phyloP scores from a whole-genome alignment of 108 stramenopile species.

The Mayamaea pseudoterrestris region DNA sequence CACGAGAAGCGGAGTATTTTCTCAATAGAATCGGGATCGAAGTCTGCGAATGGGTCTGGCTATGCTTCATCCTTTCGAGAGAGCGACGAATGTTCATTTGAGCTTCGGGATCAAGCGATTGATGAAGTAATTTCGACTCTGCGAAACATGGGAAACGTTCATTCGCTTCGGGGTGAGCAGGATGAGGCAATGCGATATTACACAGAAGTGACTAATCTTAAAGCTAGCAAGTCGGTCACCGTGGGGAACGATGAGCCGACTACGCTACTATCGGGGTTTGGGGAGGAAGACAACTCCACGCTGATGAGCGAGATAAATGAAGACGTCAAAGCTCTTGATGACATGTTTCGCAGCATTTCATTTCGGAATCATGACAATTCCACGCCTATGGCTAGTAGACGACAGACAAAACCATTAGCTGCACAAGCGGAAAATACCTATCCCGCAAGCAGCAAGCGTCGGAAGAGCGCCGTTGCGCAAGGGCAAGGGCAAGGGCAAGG shows the following conservation, averaged over 20 bases:
- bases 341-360: constrained; percentile 61
- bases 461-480: constrained; percentile 11
- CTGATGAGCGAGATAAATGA: constrained; percentile 69
- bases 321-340: constrained; percentile 71
- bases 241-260: constrained; percentile 10
- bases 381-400: constrained; percentile 4
- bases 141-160: constrained; percentile 66
- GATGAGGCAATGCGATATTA: constrained; percentile 66
- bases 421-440: background rate
- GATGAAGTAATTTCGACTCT: constrained; percentile 56
- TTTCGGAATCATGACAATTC: constrained; percentile 32
- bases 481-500: background rate
- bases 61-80: constrained; percentile 7
- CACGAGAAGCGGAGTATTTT: constrained; percentile 58
- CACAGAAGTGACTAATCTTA: constrained; percentile 55
- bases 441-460: constrained; percentile 14
- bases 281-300: constrained; percentile 29
- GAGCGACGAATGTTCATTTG: constrained; percentile 6
- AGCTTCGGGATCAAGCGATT: constrained; percentile 28
- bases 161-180: constrained; percentile 66
- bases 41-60: constrained; percentile 2
- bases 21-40: constrained; percentile 12
- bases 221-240: constrained; percentile 28
- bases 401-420: background rate
- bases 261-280: constrained; percentile 14